Evolutionary conservation across 163 green algal genomes (phyloP), one percentile per base, ranked within the genome.

Genomic region (Scenedesmus sp.): DNA sequence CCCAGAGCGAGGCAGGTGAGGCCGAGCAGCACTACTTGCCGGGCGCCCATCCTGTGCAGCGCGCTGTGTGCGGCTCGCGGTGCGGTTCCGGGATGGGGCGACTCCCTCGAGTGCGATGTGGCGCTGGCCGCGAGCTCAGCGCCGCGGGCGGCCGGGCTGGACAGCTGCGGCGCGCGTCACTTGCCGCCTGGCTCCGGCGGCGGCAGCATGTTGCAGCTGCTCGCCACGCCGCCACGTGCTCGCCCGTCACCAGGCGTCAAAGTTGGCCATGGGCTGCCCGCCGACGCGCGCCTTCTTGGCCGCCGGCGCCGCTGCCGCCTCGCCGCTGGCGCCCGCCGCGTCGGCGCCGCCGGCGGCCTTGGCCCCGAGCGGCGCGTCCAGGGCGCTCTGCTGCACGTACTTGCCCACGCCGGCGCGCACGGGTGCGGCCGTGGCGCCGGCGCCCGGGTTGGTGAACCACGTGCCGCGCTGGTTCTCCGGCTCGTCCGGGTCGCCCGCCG

Each of bases 331-430:
- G 11, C 39, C 45, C 14, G 28, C 36, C 34, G 48, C 63, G 5
- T 44, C 29, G 29, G 58, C 66, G 2, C 53, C 58, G 31, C 34
- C 67, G 0, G 34, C 39, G 3, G 73, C 78, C 18, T 48, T n/a
- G 26, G 26, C 50, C n/a, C 73, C 60, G 20, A 39, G 48, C 18
- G 60, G 50, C 20, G 45, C 18, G 11, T 66, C 63, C 29, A 70
- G 28, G 5, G 29, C 31, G 42, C 53, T 29, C 1, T 70, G 42
- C 28, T 60, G 63, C 7, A 94, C 77, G 63, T 93, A 94, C 34
- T 89, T 89, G 33, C 90, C 90, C 2, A 95, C 90, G 4, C 86
- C 88, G 13, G 60, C 53, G 4, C 82, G 63, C 42, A 66, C 67
- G n/a, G 47, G 36, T 33, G 51, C 50, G 42, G 42, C 70, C 54